A percentile compares a stretch with the other conserved stretches of the same genome.
phyloP scores from a whole-genome alignment of 352 stramenopile genomes.

The Globisporangium solare region DNA sequence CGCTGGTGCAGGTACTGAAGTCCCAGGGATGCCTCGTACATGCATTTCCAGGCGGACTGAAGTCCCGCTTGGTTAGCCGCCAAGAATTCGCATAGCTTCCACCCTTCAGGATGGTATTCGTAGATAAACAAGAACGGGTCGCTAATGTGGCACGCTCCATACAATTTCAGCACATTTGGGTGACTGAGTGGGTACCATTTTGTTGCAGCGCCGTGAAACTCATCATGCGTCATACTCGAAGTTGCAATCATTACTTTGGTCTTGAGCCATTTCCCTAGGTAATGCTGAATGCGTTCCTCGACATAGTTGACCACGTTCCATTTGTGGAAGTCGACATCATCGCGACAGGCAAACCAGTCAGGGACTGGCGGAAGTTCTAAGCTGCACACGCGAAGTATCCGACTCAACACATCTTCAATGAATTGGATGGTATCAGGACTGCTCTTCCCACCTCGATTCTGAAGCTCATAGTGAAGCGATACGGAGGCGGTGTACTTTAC shows the following conservation, averaged over 20 bases:
- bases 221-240: neutral
- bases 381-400: too few relatives aligned
- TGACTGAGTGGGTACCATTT: slow-evolving; percentile 3
- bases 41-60: slow-evolving; percentile 6
- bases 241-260: neutral
- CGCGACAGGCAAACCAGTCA: slow-evolving; percentile 2
- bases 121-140: neutral
- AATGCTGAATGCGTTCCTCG: neutral
- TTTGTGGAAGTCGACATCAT: neutral
- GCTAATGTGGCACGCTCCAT: neutral
- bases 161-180: slow-evolving; percentile 5
- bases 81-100: slow-evolving; percentile 1
- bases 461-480: slow-evolving; percentile 2
- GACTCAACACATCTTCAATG: too few relatives aligned
- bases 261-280: neutral
- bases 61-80: neutral
- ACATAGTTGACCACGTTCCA: neutral
- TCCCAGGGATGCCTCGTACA: slow-evolving; percentile 26
- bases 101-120: neutral
- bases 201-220: neutral
- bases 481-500: neutral
- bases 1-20: slow-evolving; percentile 26
- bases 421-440: too few relatives aligned
- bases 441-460: too few relatives aligned
- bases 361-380: neutral